Conservation (phyloP, 75 land plant genomes). For the Cryptomeria japonica region DNA sequence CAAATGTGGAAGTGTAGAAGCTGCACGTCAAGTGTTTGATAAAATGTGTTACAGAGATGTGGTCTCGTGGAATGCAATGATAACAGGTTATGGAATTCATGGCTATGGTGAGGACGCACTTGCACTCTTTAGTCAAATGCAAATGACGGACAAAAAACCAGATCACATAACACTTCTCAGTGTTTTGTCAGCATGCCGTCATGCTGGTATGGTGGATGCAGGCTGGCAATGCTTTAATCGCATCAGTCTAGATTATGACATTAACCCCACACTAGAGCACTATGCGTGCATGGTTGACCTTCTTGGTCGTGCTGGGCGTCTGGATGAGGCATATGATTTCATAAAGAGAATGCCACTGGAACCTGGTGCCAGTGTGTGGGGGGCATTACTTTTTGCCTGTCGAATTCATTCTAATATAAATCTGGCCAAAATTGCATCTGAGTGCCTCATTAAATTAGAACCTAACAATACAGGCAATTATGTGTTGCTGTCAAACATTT, state of each 20-base stretch:
- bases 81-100: constrained; percentile 20
- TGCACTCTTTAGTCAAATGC: constrained; percentile 20
- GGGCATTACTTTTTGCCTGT: constrained; percentile 9
- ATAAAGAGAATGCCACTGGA: constrained; percentile 8
- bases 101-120: constrained; percentile 23
- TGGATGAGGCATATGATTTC: constrained; percentile 5
- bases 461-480: background rate
- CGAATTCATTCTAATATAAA: background rate
- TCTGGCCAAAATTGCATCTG: background rate
- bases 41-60: constrained; percentile 14
- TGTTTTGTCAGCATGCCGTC: constrained; percentile 11
- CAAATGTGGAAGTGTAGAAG: constrained; percentile 23
- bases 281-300: constrained; percentile 18
- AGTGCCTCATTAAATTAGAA: background rate
- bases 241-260: constrained; percentile 8
- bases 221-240: constrained; percentile 4
- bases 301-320: constrained; percentile 13
- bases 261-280: constrained; percentile 5
- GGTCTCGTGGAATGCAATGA: constrained; percentile 27
- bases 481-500: background rate
- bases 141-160: constrained; percentile 13
- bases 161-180: constrained; percentile 10
- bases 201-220: constrained; percentile 11
- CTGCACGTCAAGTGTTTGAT: constrained; percentile 22
- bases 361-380: constrained; percentile 8